These are phyloP conservation scores for Citrus glauca DNA, from an alignment of 345 rosid species.

Conservation along the genomic window DNA sequence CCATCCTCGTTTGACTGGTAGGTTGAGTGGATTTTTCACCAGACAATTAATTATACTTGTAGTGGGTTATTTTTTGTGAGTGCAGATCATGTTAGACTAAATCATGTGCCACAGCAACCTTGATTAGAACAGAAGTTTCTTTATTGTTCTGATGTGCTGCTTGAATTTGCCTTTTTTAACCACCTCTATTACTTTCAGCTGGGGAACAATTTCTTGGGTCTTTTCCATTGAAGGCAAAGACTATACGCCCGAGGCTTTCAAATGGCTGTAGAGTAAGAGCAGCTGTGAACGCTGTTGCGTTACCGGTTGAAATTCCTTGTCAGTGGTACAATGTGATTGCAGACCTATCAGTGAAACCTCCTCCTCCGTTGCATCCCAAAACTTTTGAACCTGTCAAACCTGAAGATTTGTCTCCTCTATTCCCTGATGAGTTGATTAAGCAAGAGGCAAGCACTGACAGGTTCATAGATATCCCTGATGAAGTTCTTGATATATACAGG, in stretches of 20 bases:
- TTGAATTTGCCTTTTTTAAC: background rate
- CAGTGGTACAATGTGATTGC: conserved; percentile 79
- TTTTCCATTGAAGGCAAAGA: conserved; percentile 22
- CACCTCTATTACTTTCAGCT: conserved; percentile 13
- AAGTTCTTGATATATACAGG: conserved; percentile 71
- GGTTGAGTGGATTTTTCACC: background rate
- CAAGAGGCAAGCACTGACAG: conserved; percentile 70
- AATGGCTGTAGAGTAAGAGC: conserved; percentile 46
- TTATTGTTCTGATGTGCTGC: background rate
- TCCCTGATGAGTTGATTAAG: conserved; percentile 76
- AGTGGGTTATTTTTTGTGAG: background rate
- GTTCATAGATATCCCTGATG: conserved; percentile 81
- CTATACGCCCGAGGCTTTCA: conserved; percentile 21
- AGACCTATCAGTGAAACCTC: conserved; percentile 79
- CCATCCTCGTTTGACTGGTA: background rate
- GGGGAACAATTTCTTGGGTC: conserved; percentile 26
- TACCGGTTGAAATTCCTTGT: conserved; percentile 44
- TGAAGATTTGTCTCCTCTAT: conserved; percentile 72
- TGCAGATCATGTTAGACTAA: background rate
- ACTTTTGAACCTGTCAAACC: conserved; percentile 71
- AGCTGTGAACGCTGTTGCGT: conserved; percentile 21
- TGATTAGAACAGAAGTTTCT: background rate
- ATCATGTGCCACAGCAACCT: background rate
- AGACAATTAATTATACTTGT: too few relatives aligned
- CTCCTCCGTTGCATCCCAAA: conserved; percentile 75